Evolutionary conservation across 192 early-diverging fungal species (phyloP).

Genomic region (Gaertneriomyces sp.): DNA sequence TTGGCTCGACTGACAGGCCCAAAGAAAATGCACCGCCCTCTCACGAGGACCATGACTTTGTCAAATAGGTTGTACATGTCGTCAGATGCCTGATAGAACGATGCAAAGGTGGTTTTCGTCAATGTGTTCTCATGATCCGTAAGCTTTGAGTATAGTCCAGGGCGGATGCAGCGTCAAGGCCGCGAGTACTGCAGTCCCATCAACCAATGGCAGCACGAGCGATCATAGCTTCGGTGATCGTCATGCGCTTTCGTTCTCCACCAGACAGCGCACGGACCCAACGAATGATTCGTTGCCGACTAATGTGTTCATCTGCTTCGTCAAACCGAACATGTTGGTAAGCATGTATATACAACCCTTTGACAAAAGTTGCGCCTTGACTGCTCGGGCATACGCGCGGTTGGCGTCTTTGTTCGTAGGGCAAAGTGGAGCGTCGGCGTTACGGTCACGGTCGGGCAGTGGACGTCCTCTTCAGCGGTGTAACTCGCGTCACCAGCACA

Average conservation of each 20-base stretch:
- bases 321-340: slow-evolving; percentile 30
- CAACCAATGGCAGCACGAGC: slow-evolving; percentile 22
- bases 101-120: slow-evolving; percentile 21
- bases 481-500: slow-evolving; percentile 68
- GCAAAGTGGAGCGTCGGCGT: slow-evolving; percentile 76
- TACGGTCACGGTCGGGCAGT: slow-evolving; percentile 76
- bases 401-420: slow-evolving; percentile 40
- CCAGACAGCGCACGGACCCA: slow-evolving; percentile 58
- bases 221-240: slow-evolving; percentile 74
- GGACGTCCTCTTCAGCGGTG: slow-evolving; percentile 76
- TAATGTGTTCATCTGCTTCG: slow-evolving; percentile 34
- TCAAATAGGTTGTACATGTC: slow-evolving; percentile 69
- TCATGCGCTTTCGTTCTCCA: slow-evolving; percentile 83
- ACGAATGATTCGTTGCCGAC: slow-evolving; percentile 60
- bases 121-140: slow-evolving; percentile 67
- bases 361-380: not conserved
- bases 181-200: slow-evolving; percentile 64
- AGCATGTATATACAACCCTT: not conserved
- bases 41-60: slow-evolving; percentile 42
- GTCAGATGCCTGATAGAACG: slow-evolving; percentile 65
- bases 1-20: slow-evolving; percentile 48
- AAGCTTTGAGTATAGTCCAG: slow-evolving; percentile 76
- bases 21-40: slow-evolving; percentile 59
- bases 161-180: slow-evolving; percentile 77
- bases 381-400: slow-evolving; percentile 3